Base-by-base conservation (phyloP, 2,329 filamentous ascomycete genomes). In the Calycina herbarum region DNA sequence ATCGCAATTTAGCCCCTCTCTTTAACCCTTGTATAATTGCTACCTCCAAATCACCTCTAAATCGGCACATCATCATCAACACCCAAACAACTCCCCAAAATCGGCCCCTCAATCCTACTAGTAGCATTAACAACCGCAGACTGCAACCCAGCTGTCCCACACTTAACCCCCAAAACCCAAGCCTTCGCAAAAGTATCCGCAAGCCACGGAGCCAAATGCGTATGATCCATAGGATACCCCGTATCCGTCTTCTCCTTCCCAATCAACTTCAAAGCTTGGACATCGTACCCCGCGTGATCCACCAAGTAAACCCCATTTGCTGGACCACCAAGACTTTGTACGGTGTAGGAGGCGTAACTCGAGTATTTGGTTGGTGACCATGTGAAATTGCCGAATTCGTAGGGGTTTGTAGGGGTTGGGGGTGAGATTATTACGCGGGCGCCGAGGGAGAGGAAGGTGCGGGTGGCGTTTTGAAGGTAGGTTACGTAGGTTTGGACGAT, bases 381-480 rank as follows among this genome's bases (percentile, higher is more conserved):
- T 5, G 69, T 68, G 70, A 81, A 86, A 1, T 67, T 77, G 0
- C 86, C 86, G 1, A 77, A 78, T 72, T 89, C 85, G 83, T 84
- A 89, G 0, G 82, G 80, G 72, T 89, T 89, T 72, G 88, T 84
- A 0, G 87, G 86, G 1, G 87, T 89, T 68, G 84, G 84, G 15
- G 80, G 81, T 33, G 80, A 81, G 38, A 89, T 78, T 42, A 90
- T 78, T 48, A 89, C 87, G 24, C 79, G 82, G 1, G 85, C 86
- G 4, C 87, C 87, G 73, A 86, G 86, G 60, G 79, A 71, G 27
- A 76, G 70, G 64, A 77, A 75, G n/a, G 67, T 54, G 6, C 60
- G 64, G 13, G 70, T 56, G 1, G 69, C 70, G 20, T 70, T 57
- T 31, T 62, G 69, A 11, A 72, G 42, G 40, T 72, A 72, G 5